Conservation (phyloP, 2,329 filamentous ascomycete species). For the Epichloe hybrida region DNA sequence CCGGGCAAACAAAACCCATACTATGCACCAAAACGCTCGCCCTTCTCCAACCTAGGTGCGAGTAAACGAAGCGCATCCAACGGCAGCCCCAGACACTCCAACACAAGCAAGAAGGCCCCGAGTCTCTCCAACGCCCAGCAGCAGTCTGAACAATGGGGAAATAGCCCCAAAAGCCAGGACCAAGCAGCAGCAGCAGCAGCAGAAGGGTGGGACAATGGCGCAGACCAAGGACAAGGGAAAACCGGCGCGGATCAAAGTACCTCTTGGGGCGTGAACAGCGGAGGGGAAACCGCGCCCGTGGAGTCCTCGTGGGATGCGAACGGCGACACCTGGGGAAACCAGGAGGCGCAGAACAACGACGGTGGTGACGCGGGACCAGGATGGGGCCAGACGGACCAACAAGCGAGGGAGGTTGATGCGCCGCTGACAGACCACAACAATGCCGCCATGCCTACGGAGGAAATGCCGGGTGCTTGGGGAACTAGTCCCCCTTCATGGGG, state of each 20-base stretch:
- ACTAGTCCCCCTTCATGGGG: conserved; percentile 13
- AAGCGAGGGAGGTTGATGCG: neutral
- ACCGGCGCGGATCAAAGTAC: too few relatives aligned
- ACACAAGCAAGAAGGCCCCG: conserved; percentile 1
- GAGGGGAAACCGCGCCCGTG: neutral
- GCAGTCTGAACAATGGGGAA: neutral
- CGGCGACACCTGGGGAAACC: neutral
- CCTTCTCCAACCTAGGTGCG: conserved; percentile 10
- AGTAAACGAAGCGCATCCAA: neutral
- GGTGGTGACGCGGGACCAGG: neutral
- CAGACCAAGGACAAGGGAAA: neutral
- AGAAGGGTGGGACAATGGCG: neutral
- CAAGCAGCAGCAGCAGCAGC: neutral
- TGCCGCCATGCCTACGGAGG: conserved; percentile 16
- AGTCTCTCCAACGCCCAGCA: neutral
- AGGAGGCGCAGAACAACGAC: conserved; percentile 3
- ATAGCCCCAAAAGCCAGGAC: neutral
- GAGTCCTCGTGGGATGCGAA: neutral
- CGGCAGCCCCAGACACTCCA: conserved; percentile 1
- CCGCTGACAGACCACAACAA: conserved; percentile 9
- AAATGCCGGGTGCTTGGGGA: conserved; percentile 19
- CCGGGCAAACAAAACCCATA: conserved; percentile 14
- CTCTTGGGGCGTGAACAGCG: neutral
- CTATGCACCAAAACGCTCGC: conserved; percentile 12
- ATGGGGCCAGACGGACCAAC: neutral